phyloP scores from a whole-genome alignment of 192 early-diverging fungal species.

The Backusella mclennaniae region DNA sequence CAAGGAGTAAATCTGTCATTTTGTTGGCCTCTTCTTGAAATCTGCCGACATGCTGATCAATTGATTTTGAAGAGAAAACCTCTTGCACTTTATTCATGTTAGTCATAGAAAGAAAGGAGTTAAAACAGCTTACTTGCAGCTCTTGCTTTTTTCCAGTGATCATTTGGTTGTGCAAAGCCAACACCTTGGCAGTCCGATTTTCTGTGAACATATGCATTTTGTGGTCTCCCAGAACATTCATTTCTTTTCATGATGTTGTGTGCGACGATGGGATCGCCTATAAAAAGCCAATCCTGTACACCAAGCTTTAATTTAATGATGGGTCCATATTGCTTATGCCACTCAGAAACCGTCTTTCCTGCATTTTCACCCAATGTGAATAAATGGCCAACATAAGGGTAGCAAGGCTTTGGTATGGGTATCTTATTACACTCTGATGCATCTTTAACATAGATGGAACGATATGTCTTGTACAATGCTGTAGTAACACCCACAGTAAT shows the following conservation, averaged over 20 bases:
- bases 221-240: neutral
- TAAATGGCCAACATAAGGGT: constrained; percentile 5
- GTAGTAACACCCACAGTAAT: neutral
- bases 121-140: neutral
- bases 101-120: too few relatives aligned
- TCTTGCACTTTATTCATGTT: neutral
- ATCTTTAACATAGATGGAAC: neutral
- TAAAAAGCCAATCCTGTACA: constrained; percentile 5
- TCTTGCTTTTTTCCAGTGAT: neutral
- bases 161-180: neutral
- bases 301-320: neutral
- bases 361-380: neutral
- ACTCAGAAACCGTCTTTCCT: neutral
- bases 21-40: neutral
- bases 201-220: neutral
- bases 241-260: constrained; percentile 3
- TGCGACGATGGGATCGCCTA: constrained; percentile 4
- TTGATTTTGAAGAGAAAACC: neutral
- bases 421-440: neutral
- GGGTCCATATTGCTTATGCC: constrained; percentile 6
- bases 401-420: neutral
- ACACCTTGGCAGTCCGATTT: neutral
- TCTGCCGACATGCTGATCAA: neutral
- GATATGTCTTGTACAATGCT: neutral
- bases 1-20: neutral